Evolutionary conservation across 2,329 filamentous ascomycete genomes (phyloP).

Genomic region (Cercospora brassicicola): DNA sequence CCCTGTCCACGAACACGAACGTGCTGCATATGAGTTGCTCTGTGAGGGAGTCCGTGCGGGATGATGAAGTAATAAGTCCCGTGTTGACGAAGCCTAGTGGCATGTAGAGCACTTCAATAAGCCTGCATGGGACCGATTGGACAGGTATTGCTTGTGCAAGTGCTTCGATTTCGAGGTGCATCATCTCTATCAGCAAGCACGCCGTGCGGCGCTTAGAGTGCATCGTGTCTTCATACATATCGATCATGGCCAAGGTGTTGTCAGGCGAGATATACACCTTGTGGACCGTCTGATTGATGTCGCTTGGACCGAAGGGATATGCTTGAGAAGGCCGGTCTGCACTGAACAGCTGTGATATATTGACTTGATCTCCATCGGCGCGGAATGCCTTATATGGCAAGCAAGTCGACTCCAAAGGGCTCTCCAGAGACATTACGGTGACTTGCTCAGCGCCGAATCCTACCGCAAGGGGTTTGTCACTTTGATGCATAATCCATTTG

Average conservation of each 20-base stretch:
- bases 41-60: neutral
- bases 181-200: neutral
- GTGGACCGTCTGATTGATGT: neutral
- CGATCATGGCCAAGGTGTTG: neutral
- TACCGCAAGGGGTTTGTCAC: neutral
- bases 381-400: neutral
- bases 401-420: neutral
- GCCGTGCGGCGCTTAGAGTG: neutral
- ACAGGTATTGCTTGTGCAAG: neutral
- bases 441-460: neutral
- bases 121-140: neutral
- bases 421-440: neutral
- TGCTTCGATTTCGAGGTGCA: neutral
- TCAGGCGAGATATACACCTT: neutral
- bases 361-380: neutral
- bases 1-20: neutral
- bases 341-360: neutral
- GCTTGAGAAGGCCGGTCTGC: neutral
- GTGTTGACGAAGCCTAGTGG: neutral
- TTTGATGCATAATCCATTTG: neutral
- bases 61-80: neutral
- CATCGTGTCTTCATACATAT: neutral
- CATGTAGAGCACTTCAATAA: neutral
- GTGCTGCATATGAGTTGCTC: neutral
- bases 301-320: neutral